phyloP scores from a whole-genome alignment of 2,329 filamentous ascomycete genomes.

The Colletotrichum paranaense region DNA sequence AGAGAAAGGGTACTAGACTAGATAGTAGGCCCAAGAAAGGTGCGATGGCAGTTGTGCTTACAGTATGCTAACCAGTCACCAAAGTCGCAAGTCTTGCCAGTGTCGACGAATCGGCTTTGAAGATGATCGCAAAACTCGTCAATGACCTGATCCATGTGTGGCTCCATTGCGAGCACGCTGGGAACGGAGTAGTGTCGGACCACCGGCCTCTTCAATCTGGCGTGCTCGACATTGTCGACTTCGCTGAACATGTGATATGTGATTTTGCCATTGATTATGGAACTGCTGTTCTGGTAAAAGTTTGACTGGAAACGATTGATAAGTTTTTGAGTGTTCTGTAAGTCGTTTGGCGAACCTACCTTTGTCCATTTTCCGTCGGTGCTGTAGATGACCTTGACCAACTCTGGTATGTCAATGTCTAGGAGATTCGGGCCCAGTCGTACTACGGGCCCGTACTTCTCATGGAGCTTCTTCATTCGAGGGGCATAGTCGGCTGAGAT shows the following conservation, averaged over 20 bases:
- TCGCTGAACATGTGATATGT: slow-evolving; percentile 52
- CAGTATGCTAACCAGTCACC: slow-evolving; percentile 42
- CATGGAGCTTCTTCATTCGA: slow-evolving; percentile 41
- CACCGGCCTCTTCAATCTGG: slow-evolving; percentile 49
- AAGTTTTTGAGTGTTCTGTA: too few relatives aligned
- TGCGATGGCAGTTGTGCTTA: slow-evolving; percentile 18
- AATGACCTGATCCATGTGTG: slow-evolving; percentile 46
- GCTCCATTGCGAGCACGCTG: slow-evolving; percentile 43
- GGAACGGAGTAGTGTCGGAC: slow-evolving; percentile 48
- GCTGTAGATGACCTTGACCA: slow-evolving; percentile 44
- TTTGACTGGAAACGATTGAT: slow-evolving; percentile 41
- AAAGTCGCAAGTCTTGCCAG: slow-evolving; percentile 33
- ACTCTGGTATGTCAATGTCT: slow-evolving; percentile 40
- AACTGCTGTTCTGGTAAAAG: slow-evolving; percentile 49
- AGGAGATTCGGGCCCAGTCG: slow-evolving; percentile 44
- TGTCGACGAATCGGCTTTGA: slow-evolving; percentile 44
- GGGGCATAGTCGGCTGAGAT: slow-evolving; percentile 37
- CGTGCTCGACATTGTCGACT: slow-evolving; percentile 46
- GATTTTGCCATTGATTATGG: slow-evolving; percentile 47
- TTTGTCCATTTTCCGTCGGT: slow-evolving; percentile 41
- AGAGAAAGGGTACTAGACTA: too few relatives aligned
- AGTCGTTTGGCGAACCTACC: slow-evolving; percentile 1
- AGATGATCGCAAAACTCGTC: slow-evolving; percentile 43
- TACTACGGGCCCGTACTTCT: slow-evolving; percentile 45
- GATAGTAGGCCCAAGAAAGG: too few relatives aligned